Percentiles rank a stretch among this genome's conserved stretches.
phyloP scores from a whole-genome alignment of 2,329 filamentous ascomycete genomes.

The Colletotrichum orchidophilum region DNA sequence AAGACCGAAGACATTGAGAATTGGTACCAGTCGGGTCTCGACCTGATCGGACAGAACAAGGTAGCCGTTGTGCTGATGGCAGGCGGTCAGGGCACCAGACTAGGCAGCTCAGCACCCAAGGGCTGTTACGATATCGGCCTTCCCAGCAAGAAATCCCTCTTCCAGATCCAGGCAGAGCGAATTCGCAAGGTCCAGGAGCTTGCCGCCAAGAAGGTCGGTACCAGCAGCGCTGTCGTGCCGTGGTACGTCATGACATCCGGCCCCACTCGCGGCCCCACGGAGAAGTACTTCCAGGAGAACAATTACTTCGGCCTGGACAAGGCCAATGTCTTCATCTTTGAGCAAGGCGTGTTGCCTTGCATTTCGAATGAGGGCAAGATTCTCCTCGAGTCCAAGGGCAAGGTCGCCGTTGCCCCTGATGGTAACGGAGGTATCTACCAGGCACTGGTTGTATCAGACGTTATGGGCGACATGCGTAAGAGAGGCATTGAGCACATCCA shows the following conservation, averaged over 20 bases:
- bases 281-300: constrained; percentile 90
- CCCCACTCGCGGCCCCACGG: constrained; percentile 90
- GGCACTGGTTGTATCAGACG: constrained; percentile 81
- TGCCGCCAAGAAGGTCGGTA: constrained; percentile 72
- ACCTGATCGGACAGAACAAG: constrained; percentile 80
- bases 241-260: constrained; percentile 99
- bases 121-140: constrained; percentile 97
- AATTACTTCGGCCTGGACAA: constrained; percentile 89
- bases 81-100: constrained; percentile 92
- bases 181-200: constrained; percentile 87
- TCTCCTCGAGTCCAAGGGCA: constrained; percentile 87
- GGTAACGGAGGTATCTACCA: constrained; percentile 98
- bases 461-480: constrained; percentile 87
- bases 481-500: constrained; percentile 95
- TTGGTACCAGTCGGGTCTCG: constrained; percentile 87
- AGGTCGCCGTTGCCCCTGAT: constrained; percentile 93
- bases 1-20: constrained; percentile 77
- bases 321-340: constrained; percentile 91
- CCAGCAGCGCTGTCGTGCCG: constrained; percentile 73
- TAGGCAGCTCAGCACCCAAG: constrained; percentile 95
- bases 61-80: constrained; percentile 94
- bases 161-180: constrained; percentile 96
- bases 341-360: constrained; percentile 96
- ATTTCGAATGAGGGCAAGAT: constrained; percentile 99
- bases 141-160: constrained; percentile 91